Conservation (phyloP, 2,329 filamentous ascomycete species). For the Grosmannia clavigera region DNA sequence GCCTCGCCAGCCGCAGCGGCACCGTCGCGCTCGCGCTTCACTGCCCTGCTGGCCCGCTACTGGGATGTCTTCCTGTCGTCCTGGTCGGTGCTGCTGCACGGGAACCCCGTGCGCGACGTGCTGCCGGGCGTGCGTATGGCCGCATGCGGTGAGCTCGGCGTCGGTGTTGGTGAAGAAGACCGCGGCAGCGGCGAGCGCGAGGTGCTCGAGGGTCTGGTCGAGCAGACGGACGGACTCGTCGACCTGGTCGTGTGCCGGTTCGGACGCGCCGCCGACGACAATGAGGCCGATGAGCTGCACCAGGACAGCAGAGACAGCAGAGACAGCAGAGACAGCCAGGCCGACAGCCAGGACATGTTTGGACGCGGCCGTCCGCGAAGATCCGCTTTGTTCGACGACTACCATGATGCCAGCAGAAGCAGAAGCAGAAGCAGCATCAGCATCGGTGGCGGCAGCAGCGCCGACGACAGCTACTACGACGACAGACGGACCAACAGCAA, state of each 20-base stretch:
- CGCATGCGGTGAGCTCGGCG: conserved; percentile 78
- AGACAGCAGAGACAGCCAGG: no score
- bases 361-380: no score
- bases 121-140: conserved; percentile 80
- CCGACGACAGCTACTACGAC: background rate
- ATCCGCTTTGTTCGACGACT: background rate
- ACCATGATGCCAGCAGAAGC: background rate
- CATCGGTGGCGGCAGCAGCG: conserved; percentile 9
- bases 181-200: conserved; percentile 88
- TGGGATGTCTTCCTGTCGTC: conserved; percentile 60
- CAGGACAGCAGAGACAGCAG: no score
- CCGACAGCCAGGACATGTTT: no score
- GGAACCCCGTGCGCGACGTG: conserved; percentile 70
- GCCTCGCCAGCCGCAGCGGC: background rate
- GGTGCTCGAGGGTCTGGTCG: conserved; percentile 79
- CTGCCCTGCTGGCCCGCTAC: conserved; percentile 60
- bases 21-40: conserved; percentile 50
- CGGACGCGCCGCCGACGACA: conserved; percentile 28
- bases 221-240: conserved; percentile 68
- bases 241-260: conserved; percentile 84
- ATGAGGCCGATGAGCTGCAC: background rate
- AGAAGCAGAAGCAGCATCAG: background rate
- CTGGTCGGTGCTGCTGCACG: conserved; percentile 86
- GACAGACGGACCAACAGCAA: background rate
- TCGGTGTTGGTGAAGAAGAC: conserved; percentile 92